phyloP scores from a whole-genome alignment of 176 grass and related monocot genomes.

The Zoysia japonica region DNA sequence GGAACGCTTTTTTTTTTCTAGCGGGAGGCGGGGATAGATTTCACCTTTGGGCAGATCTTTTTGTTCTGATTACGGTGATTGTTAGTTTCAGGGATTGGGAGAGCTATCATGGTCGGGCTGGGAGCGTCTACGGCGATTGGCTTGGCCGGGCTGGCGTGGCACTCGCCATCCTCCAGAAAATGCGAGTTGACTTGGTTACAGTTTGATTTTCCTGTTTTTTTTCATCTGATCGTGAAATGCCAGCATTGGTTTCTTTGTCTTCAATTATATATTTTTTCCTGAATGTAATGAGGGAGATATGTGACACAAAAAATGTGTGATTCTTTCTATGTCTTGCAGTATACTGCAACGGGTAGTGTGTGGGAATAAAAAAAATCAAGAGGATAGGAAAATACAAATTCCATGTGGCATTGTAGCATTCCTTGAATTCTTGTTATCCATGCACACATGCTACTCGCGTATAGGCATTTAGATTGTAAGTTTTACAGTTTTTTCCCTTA shows the following conservation, averaged over 20 bases:
- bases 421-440: not conserved
- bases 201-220: not conserved
- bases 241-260: not conserved
- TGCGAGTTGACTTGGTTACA: conserved; percentile 32
- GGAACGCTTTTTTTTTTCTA: not conserved
- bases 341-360: not conserved
- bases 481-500: too few relatives aligned
- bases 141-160: conserved; percentile 62
- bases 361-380: not conserved
- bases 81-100: conserved; percentile 49
- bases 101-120: conserved; percentile 46
- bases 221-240: not conserved
- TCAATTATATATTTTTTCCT: not conserved
- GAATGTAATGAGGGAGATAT: not conserved
- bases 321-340: not conserved
- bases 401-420: not conserved
- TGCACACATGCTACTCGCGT: not conserved
- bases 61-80: conserved; percentile 19
- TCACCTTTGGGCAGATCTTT: conserved; percentile 19
- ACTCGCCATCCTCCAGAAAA: conserved; percentile 50
- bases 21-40: not conserved
- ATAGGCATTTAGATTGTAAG: not conserved
- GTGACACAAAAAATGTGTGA: not conserved
- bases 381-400: not conserved
- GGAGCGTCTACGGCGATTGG: conserved; percentile 58